phyloP scores from a whole-genome alignment of 2,329 filamentous ascomycete species.

The Aschersonia sp. region DNA sequence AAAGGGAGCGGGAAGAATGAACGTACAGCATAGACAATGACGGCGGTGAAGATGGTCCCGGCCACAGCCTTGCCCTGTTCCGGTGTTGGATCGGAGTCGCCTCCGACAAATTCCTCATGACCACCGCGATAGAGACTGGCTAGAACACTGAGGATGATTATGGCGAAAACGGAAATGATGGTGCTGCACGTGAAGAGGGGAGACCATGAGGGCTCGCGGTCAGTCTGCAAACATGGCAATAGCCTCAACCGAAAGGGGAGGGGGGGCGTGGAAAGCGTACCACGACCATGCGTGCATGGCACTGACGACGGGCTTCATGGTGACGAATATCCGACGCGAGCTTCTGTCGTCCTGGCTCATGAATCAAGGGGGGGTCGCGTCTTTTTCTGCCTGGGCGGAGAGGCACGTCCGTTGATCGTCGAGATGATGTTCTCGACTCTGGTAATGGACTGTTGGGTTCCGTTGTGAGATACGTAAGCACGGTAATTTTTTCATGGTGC shows the following conservation, averaged over 20 bases:
- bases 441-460: no score
- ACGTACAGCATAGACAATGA: slow-evolving; percentile 68
- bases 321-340: slow-evolving; percentile 17
- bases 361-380: not conserved
- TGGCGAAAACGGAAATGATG: slow-evolving; percentile 51
- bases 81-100: slow-evolving; percentile 55
- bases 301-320: slow-evolving; percentile 90
- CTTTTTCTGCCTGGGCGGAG: not conserved
- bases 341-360: not conserved
- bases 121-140: slow-evolving; percentile 62
- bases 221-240: no score
- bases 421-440: no score
- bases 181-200: slow-evolving; percentile 38
- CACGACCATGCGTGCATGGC: slow-evolving; percentile 91
- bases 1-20: not conserved
- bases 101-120: slow-evolving; percentile 75
- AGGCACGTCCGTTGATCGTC: no score
- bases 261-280: slow-evolving; percentile 35
- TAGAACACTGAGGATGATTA: slow-evolving; percentile 49
- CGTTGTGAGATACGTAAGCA: no score
- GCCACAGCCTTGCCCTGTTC: slow-evolving; percentile 66
- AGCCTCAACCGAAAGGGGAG: not conserved
- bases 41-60: slow-evolving; percentile 72
- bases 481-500: no score
- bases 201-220: not conserved